phyloP scores from a whole-genome alignment of 2,329 filamentous ascomycete genomes.

The Exserohilum turcica region DNA sequence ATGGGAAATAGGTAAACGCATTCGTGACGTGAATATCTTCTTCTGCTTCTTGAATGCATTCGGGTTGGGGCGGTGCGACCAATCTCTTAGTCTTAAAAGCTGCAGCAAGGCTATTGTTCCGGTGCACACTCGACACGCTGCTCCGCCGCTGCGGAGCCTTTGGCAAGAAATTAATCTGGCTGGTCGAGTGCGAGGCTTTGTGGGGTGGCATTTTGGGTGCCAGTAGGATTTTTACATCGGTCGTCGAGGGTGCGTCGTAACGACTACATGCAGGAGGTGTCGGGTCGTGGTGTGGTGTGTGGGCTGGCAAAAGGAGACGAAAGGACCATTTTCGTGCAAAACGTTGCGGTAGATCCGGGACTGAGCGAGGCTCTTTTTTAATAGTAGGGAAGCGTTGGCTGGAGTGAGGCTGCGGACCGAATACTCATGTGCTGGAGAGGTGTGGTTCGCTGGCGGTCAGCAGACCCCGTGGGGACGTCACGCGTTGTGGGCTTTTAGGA shows the following conservation, averaged over 20 bases:
- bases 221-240: neutral
- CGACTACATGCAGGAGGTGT: neutral
- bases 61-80: neutral
- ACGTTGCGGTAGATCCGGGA: neutral
- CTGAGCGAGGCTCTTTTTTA: neutral
- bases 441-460: constrained; percentile 1
- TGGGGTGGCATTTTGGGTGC: constrained; percentile 1
- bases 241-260: neutral
- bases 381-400: neutral
- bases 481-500: neutral
- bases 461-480: neutral
- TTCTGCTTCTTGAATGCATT: neutral
- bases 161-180: constrained; percentile 9
- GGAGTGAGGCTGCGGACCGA: neutral
- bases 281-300: neutral
- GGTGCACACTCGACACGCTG: neutral
- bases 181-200: neutral
- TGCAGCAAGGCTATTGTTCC: neutral
- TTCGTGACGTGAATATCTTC: neutral
- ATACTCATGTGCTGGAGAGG: neutral
- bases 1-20: constrained; percentile 3
- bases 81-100: neutral
- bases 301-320: neutral
- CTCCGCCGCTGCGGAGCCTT: constrained; percentile 3
- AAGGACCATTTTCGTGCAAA: neutral